These are phyloP conservation scores for Euphorbia celastroides DNA, from an alignment of 441 rosid genomes.

Conservation along the genomic window DNA sequence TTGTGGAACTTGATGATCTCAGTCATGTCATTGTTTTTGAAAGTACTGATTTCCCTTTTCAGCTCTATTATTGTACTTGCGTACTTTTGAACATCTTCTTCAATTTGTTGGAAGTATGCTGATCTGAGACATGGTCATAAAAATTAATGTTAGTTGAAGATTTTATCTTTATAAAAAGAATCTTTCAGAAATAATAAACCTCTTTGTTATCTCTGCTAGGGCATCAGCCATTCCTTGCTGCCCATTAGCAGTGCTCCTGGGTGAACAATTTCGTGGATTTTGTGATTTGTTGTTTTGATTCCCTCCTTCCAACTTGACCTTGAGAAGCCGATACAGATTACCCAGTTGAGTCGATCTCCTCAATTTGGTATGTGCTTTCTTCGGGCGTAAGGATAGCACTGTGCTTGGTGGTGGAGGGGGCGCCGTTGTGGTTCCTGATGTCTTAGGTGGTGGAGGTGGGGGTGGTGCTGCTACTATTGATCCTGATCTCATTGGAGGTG, in stretches of 20 bases:
- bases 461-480: conserved; percentile 24
- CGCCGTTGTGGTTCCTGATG: conserved; percentile 4
- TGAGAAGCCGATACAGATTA: conserved; percentile 58
- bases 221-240: conserved; percentile 98
- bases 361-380: conserved; percentile 62
- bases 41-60: conserved; percentile 45
- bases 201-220: conserved; percentile 84
- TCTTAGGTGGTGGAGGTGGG: conserved; percentile 33
- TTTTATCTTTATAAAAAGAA: background rate
- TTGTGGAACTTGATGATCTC: conserved; percentile 59
- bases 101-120: conserved; percentile 74
- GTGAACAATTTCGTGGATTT: conserved; percentile 32
- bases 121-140: conserved; percentile 44
- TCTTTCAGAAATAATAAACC: conserved; percentile 27
- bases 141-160: background rate
- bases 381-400: conserved; percentile 50
- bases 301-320: conserved; percentile 66
- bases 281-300: conserved; percentile 31
- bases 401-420: conserved; percentile 32
- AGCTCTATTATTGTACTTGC: conserved; percentile 50
- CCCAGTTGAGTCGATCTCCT: conserved; percentile 77
- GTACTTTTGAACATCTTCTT: conserved; percentile 64
- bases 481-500: conserved; percentile 15
- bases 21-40: conserved; percentile 70
- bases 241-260: conserved; percentile 33